phyloP scores from a whole-genome alignment of 495 filamentous ascomycete species.

The Pseudomonodictys pantanalensis region DNA sequence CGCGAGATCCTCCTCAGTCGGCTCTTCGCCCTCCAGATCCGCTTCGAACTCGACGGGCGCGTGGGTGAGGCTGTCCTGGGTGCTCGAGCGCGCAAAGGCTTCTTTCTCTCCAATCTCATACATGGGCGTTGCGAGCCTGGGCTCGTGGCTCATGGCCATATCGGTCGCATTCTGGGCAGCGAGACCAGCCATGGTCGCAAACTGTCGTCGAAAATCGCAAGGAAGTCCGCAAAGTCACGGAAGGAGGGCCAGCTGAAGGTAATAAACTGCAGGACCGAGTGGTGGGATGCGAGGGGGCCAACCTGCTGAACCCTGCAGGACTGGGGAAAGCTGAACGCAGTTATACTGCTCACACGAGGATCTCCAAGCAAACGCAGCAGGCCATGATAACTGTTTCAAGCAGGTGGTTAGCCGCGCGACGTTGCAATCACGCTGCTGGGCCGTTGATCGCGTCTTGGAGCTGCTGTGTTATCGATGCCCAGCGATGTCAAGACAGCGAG shows the following conservation, averaged over 20 bases:
- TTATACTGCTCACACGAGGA: constrained; percentile 4
- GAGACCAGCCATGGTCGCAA: constrained; percentile 12
- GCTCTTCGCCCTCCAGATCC: constrained; percentile 28
- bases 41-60: constrained; percentile 17
- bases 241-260: neutral
- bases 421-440: constrained; percentile 20
- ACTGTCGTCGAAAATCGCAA: too few relatives aligned
- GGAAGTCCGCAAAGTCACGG: too few relatives aligned
- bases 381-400: constrained; percentile 9
- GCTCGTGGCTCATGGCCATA: constrained; percentile 27
- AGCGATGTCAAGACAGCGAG: neutral
- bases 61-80: neutral
- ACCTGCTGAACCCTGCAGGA: constrained; percentile 1
- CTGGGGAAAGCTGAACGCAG: neutral
- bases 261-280: neutral
- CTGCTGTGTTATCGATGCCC: constrained; percentile 16
- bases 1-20: constrained; percentile 62
- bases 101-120: constrained; percentile 26
- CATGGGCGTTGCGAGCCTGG: constrained; percentile 6
- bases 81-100: constrained; percentile 9
- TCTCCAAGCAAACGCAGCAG: neutral
- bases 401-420: constrained; percentile 12
- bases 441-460: neutral
- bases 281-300: neutral
- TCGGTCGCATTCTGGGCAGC: constrained; percentile 23